Base-by-base conservation (phyloP, 257 asterid species). In the Fraxinus pennsylvanica region DNA sequence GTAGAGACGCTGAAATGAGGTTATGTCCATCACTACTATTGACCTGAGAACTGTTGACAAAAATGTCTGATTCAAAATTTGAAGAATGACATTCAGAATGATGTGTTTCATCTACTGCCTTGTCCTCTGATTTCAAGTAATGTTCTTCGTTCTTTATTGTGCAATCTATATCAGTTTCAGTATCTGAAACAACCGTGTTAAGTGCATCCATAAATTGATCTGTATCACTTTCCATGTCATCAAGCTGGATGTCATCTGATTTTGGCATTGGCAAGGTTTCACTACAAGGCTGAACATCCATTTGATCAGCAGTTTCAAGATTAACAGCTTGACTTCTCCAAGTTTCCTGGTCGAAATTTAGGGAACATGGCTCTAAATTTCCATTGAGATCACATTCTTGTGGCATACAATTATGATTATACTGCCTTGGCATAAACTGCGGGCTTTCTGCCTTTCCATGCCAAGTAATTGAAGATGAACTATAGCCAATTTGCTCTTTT, bases 161-260 rank as follows among this genome's bases (percentile, higher is more conserved):
- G 82, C 81, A 82, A 74, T 92, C 96, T 77, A 82, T 25, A 81
- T 96, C 99, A 78, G 88, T 86, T 85, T 93, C 98, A 77, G 80
- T 76, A 78, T 93, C 98, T 50, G 97, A 89, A 74, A 89, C 98
- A 75, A 92, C 92, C 68, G 90, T 85, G 86, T 96, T 93, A 82
- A 96, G 98, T 43, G 99, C 99, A 87, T 96, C 99, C 85, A 91
- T 87, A 77, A 81, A 93, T 80, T 86, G 66, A 78, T 93, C 98
- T 6, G 91, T 82, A 89, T 94, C 98, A 79, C 97, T 90, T 78
- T 88, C 92, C 19, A 87, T 72, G 54, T 89, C 91, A 79, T 80
- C 92, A 59, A 70, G 83, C 84, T 66, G 88, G 74, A 47, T 80
- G 77, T 86, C 84, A 68, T 43, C 81, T 76, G 84, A 38, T 15